Evolutionary conservation across 495 filamentous ascomycete species (phyloP).

Genomic region (Neurospora terricola): DNA sequence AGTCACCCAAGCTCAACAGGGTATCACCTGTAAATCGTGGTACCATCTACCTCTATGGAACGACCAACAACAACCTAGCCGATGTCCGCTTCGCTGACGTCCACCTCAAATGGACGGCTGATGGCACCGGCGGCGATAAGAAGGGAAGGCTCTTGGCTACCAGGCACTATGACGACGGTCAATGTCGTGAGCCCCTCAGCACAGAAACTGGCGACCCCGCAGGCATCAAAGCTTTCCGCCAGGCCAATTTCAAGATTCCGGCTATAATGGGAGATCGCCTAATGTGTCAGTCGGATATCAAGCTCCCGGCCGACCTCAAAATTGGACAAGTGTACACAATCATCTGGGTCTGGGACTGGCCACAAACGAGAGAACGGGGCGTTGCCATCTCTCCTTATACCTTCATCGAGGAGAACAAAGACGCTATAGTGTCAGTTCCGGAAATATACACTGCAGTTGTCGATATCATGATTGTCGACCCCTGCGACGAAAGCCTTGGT

Average conservation of each 20-base stretch:
- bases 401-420: conserved; percentile 18
- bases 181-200: conserved; percentile 81
- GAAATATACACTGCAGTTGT: conserved; percentile 79
- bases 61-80: conserved; percentile 39
- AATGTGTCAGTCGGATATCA: conserved; percentile 69
- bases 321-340: conserved; percentile 53
- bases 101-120: conserved; percentile 60
- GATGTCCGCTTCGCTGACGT: conserved; percentile 58
- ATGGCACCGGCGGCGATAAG: conserved; percentile 66
- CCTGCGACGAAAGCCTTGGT: conserved; percentile 23
- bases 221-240: conserved; percentile 44
- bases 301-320: conserved; percentile 48
- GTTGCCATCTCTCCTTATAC: conserved; percentile 18
- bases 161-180: conserved; percentile 72
- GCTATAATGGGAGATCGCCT: conserved; percentile 35
- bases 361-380: conserved; percentile 27
- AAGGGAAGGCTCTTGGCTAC: conserved; percentile 63
- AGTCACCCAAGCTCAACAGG: conserved; percentile 40
- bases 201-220: conserved; percentile 16
- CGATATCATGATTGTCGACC: conserved; percentile 53
- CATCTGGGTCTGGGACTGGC: conserved; percentile 95
- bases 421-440: conserved; percentile 34
- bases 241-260: conserved; percentile 25
- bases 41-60: conserved; percentile 75
- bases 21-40: conserved; percentile 51